Percentiles rank a stretch among this genome's conserved stretches.
Evolutionary conservation across 2,329 filamentous ascomycete genomes (phyloP).

Genomic region (Colletotrichum navitas): DNA sequence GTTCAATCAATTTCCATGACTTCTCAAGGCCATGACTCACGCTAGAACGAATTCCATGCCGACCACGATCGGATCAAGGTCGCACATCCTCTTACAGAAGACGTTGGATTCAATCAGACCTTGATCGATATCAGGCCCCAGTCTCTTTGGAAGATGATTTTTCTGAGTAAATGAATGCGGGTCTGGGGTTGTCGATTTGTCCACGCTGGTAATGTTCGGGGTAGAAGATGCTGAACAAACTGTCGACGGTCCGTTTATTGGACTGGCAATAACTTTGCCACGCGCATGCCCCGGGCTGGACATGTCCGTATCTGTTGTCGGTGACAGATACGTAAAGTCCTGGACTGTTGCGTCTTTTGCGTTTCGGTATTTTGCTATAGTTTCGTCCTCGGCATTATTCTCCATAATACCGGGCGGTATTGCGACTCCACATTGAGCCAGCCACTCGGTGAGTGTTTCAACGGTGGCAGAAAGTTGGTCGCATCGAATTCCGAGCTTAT

Average conservation of each 20-base stretch:
- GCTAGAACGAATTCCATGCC: slow-evolving; percentile 53
- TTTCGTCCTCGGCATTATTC: not conserved
- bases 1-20: not conserved
- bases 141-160: too few relatives aligned
- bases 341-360: not conserved
- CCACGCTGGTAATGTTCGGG: too few relatives aligned
- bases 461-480: slow-evolving; percentile 42
- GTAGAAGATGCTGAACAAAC: too few relatives aligned
- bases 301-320: not conserved
- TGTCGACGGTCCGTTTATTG: not conserved
- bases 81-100: slow-evolving; percentile 38
- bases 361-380: too few relatives aligned
- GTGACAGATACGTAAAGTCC: not conserved
- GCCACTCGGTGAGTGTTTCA: slow-evolving; percentile 34
- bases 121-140: not conserved
- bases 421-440: slow-evolving; percentile 43
- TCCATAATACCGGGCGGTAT: slow-evolving; percentile 1
- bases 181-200: too few relatives aligned
- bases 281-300: not conserved
- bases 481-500: slow-evolving; percentile 43
- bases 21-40: slow-evolving; percentile 39
- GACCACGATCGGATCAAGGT: slow-evolving; percentile 44
- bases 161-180: too few relatives aligned
- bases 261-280: not conserved
- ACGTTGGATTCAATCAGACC: not conserved